Percentiles rank a stretch among this genome's conserved stretches.
phyloP scores from a whole-genome alignment of 208 protist species.

The Leishmania lainsoni region DNA sequence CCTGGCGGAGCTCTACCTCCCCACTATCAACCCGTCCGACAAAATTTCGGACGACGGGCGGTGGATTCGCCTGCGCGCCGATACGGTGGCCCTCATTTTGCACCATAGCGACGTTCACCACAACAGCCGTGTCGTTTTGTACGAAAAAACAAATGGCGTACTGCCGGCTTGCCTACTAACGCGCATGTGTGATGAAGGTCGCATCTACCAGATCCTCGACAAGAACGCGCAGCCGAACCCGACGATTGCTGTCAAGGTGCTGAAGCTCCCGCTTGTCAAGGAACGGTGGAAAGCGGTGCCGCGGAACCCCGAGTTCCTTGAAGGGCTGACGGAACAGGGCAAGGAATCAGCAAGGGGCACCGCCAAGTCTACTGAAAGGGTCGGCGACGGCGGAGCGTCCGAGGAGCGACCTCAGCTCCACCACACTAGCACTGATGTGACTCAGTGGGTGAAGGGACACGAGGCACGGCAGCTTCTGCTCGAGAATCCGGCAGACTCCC shows the following conservation, averaged over 20 bases:
- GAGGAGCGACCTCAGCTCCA: conserved; percentile 4
- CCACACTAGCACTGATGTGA: conserved; percentile 25
- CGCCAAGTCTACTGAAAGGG: neutral
- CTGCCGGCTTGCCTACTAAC: conserved; percentile 73
- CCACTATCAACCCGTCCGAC: conserved; percentile 82
- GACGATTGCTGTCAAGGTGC: conserved; percentile 53
- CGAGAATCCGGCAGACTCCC: conserved; percentile 62
- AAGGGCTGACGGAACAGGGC: conserved; percentile 43
- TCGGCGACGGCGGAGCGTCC: neutral
- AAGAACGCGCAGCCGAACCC: conserved; percentile 78
- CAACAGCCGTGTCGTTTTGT: conserved; percentile 75
- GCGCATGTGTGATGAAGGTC: conserved; percentile 64
- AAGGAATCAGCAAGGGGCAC: conserved; percentile 5
- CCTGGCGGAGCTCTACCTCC: conserved; percentile 76
- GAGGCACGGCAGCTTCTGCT: conserved; percentile 65
- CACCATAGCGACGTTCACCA: conserved; percentile 85
- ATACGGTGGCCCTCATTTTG: conserved; percentile 86
- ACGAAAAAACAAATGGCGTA: conserved; percentile 85
- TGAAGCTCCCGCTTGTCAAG: conserved; percentile 62
- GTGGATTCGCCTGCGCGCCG: conserved; percentile 72
- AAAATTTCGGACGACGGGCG: conserved; percentile 62
- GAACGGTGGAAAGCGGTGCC: conserved; percentile 88
- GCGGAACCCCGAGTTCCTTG: conserved; percentile 71
- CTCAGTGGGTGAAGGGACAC: conserved; percentile 79
- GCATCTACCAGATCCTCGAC: conserved; percentile 85